These are phyloP conservation scores for Hibiscus tridactylites DNA, from an alignment of 345 rosid genomes.

Conservation along the genomic window DNA sequence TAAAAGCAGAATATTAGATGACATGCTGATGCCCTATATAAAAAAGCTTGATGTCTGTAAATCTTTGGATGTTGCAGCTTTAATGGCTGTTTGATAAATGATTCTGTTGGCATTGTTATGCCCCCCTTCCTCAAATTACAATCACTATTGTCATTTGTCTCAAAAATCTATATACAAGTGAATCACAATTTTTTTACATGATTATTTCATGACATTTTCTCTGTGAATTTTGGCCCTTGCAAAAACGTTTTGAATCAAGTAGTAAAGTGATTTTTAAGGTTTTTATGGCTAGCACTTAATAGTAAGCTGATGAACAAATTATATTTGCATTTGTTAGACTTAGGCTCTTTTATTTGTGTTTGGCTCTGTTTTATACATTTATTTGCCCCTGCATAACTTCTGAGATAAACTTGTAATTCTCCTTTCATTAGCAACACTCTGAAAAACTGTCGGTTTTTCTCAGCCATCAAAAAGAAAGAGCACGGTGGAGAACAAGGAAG, in stretches of 20 bases:
- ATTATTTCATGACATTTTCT: neutral
- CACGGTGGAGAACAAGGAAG: slow-evolving; percentile 29
- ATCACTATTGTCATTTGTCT: neutral
- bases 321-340: neutral
- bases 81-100: neutral
- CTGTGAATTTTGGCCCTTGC: slow-evolving; percentile 1
- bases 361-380: too few relatives aligned
- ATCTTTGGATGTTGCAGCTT: neutral
- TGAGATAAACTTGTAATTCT: neutral
- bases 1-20: neutral
- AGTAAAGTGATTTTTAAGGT: neutral
- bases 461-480: slow-evolving; percentile 59
- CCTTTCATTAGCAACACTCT: slow-evolving; percentile 4
- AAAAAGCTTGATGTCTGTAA: slow-evolving; percentile 3
- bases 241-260: neutral
- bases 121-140: neutral
- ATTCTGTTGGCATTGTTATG: neutral
- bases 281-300: neutral
- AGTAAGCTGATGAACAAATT: neutral
- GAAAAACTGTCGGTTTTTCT: slow-evolving; percentile 11
- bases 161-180: neutral
- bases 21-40: neutral
- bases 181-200: neutral
- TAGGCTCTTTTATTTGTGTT: neutral
- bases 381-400: neutral